Conservation (phyloP, 2,329 filamentous ascomycete genomes). For the Tolypocladium inflatum region DNA sequence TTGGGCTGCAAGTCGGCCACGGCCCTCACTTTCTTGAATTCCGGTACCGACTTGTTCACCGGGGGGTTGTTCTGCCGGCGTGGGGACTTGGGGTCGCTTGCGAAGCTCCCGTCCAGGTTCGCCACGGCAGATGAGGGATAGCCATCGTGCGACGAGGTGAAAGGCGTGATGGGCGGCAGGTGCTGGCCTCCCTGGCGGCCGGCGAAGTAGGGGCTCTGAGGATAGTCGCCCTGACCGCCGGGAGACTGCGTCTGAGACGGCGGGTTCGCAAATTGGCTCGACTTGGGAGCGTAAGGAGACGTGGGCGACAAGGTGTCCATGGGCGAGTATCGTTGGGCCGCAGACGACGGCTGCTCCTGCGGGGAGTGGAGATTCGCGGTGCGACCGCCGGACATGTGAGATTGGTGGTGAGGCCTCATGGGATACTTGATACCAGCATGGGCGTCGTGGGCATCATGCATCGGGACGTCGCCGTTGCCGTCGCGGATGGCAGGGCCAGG, state of each 20-base stretch:
- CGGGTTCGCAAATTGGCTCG: constrained; percentile 46
- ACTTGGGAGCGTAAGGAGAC: constrained; percentile 62
- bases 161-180: constrained; percentile 64
- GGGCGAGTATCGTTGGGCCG: constrained; percentile 87
- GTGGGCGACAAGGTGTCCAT: constrained; percentile 84
- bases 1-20: constrained; percentile 69
- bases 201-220: constrained; percentile 49
- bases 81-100: constrained; percentile 48
- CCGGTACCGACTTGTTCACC: constrained; percentile 60
- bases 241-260: constrained; percentile 66
- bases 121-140: constrained; percentile 66
- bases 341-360: constrained; percentile 57
- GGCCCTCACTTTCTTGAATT: constrained; percentile 72
- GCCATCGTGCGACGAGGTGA: constrained; percentile 57
- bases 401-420: constrained; percentile 67
- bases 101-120: constrained; percentile 58
- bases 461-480: constrained; percentile 66
- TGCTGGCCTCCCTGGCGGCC: constrained; percentile 47
- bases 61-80: constrained; percentile 41
- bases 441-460: constrained; percentile 78
- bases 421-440: constrained; percentile 83
- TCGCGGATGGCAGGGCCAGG: constrained; percentile 52
- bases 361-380: constrained; percentile 60
- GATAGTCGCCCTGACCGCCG: constrained; percentile 55
- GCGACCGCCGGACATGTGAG: constrained; percentile 50